Base-by-base conservation (phyloP, 164 flowering plant species). In the Kalanchoe fedtschenkoi region DNA sequence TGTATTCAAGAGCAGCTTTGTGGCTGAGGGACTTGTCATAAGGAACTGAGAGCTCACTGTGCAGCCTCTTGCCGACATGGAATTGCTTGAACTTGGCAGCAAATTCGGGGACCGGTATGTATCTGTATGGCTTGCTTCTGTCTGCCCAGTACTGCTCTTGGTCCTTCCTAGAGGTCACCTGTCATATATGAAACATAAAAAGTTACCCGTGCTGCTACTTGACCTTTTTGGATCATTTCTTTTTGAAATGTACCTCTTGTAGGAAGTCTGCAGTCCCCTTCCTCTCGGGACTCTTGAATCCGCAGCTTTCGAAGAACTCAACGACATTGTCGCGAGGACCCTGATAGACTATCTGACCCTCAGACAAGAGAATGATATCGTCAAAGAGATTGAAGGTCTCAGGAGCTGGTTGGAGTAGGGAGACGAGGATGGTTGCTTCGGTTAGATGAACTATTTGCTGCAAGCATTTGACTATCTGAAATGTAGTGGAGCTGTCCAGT, bases 401-500 rank as follows among this genome's bases (percentile, higher is more conserved):
- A 1, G 97, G 97, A 38, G 93, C 96, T 0, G 99, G 99, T 61
- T 95, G 99, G 53, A 95, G 95, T 14, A 95, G 80, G 43, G 99
- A 95, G 84, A 95, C 80, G 65, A 91, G 67, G 53, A 91, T 62
- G 34, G 99, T 87, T 30, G 82, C 95, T 39, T 95, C 96, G 0
- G 87, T 85, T 14, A 83, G 70, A 59, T 89, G 99, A 5, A 78
- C 97, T 26, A 95, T 82, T 63, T 95, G 99, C 68, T 95, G 99
- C 69, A 95, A 65, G 69, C 99, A 95, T 64, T 86, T 90, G 68
- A 95, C 99, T 53, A 95, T 95, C 60, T 95, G 97, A 69, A 54
- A 95, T 4, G 99, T 95, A 0, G 99, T 95, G 19, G 99, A 95
- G 73, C 99, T 95, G 70, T 95, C 99, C 17, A 95, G 81, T 35